These are phyloP conservation scores for Toxicodendron radicans DNA, from an alignment of 345 rosid species.

Conservation along the genomic window DNA sequence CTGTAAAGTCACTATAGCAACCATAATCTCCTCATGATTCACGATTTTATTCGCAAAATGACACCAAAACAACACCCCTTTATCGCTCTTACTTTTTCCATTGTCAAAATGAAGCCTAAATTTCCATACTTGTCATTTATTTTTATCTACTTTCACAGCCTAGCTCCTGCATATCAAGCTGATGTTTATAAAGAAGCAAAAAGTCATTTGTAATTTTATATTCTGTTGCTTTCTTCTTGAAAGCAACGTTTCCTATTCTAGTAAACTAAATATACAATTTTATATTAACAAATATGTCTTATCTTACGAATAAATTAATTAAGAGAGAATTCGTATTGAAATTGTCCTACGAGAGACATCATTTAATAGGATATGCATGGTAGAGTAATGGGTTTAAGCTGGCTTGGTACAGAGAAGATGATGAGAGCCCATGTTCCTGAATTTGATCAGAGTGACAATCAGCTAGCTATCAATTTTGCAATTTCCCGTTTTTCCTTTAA, in stretches of 20 bases:
- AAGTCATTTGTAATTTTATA: too few relatives aligned
- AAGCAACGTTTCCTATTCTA: too few relatives aligned
- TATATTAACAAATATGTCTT: too few relatives aligned
- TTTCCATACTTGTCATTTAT: not conserved
- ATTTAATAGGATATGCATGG: not conserved
- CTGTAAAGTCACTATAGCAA: not conserved
- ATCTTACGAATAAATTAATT: too few relatives aligned
- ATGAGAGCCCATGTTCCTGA: constrained; percentile 8
- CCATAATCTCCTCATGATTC: not conserved
- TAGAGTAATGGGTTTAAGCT: not conserved
- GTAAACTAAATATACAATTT: too few relatives aligned
- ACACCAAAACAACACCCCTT: not conserved
- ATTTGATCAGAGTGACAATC: not conserved
- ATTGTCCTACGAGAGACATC: not conserved
- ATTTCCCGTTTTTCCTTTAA: not conserved
- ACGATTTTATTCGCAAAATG: not conserved
- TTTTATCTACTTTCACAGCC: not conserved
- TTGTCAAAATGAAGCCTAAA: not conserved
- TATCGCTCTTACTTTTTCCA: not conserved
- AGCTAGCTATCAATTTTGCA: not conserved
- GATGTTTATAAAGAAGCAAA: too few relatives aligned
- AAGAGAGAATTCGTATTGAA: not conserved
- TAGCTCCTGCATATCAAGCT: too few relatives aligned
- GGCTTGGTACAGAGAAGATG: not conserved
- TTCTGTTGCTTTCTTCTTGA: too few relatives aligned